Conservation (phyloP, 345 rosid genomes). For the Linum lewisii region DNA sequence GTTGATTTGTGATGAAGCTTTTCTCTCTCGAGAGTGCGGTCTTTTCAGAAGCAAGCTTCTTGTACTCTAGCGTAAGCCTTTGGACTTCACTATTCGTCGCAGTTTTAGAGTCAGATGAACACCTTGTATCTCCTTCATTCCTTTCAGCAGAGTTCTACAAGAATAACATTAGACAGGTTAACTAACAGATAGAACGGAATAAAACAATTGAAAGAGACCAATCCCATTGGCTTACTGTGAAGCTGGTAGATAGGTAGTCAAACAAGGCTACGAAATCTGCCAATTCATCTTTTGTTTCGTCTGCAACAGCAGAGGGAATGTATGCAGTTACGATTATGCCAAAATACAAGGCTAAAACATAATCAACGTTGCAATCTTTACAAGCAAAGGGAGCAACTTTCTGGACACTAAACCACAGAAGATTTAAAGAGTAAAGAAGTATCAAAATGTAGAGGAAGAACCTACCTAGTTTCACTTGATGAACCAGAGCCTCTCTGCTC, state of each 20-base stretch:
- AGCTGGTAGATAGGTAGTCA: background rate
- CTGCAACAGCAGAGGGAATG: slow-evolving; percentile 27
- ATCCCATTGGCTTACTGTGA: background rate
- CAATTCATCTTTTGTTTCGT: slow-evolving; percentile 47
- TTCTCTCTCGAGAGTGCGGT: slow-evolving; percentile 44
- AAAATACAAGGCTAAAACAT: slow-evolving; percentile 1
- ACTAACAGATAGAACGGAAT: background rate
- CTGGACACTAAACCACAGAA: background rate
- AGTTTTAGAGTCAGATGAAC: slow-evolving; percentile 17
- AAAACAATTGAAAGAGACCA: background rate
- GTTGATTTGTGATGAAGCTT: slow-evolving; percentile 67
- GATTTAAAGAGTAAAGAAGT: background rate
- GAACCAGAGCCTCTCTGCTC: slow-evolving; percentile 41
- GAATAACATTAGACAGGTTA: slow-evolving; percentile 7
- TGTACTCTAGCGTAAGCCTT: slow-evolving; percentile 40
- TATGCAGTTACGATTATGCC: background rate
- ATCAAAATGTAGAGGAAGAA: slow-evolving; percentile 5
- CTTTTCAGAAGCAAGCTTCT: slow-evolving; percentile 53
- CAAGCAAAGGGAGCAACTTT: background rate
- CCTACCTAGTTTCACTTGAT: slow-evolving; percentile 45
- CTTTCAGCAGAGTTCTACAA: slow-evolving; percentile 14
- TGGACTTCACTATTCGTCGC: slow-evolving; percentile 31
- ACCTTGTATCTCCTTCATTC: slow-evolving; percentile 10
- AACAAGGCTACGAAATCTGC: slow-evolving; percentile 38
- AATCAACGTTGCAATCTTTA: background rate